Evolutionary conservation across 1,139 yeast genomes (phyloP), one percentile per base, ranked within the genome.

Genomic region (Geotrichum siamense): DNA sequence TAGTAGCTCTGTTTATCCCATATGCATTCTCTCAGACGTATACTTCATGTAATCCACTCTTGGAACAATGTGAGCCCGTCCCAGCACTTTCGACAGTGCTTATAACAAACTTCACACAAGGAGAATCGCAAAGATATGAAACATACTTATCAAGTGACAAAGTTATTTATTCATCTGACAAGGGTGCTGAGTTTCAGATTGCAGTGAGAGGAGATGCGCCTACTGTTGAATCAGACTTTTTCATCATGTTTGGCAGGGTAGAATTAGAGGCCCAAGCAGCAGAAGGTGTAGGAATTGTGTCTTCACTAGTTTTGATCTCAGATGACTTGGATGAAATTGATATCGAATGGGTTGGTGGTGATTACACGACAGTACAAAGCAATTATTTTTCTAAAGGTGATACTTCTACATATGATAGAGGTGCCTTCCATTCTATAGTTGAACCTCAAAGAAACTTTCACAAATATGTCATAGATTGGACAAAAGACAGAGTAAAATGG

Each of bases 311-410:
- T 53, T 69, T 86, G 48, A 94, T 85, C 61, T 79, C 89, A 53
- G 95, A 86, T 60, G 94, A 82, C 55, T 67, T 79, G 50, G 96
- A 86, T 62, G 96, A 86, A 65, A 76, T 86, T 37, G 96, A 86
- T 65, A 63, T 84, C 43, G 96, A 86, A 62, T 79, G 91, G 76
- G 70, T 83, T 45, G 96, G 96, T 20, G 77, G 82, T 44, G 91
- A 84, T 57, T 70, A 70, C 19, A 70, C 75, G 34, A 76, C 81
- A 58, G 79, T 83, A 57, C 95, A 85, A 64, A 72, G 91, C 28
- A 86, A 87, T 62, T 87, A 66, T 62, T 87, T 85, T 65, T 76
- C 85, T 31, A 82, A 85, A 60, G 96, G 96, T 48, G 70, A 82
- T 54, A 78, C 83, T 1, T 61, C 78, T 2, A 76, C 86, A n/a